Evolutionary conservation across 1,139 yeast species (phyloP), one percentile per base, ranked within the genome.

Genomic region (Debaryomycetaceae sp.): DNA sequence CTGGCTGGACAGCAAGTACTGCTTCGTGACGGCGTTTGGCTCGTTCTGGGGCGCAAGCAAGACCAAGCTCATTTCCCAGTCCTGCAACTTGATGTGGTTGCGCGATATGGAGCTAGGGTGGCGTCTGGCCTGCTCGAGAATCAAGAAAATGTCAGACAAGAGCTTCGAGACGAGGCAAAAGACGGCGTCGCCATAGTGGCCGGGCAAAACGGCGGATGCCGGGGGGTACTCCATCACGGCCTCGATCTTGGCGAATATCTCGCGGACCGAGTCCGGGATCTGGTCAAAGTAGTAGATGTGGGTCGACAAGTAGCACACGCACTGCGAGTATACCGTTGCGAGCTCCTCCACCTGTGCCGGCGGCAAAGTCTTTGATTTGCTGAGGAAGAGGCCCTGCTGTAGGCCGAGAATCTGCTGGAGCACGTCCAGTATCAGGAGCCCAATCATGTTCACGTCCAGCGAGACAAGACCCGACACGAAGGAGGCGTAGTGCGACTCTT

Each of bases 401-500:
- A 78, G 65, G 5, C 58, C 50, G 28, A 82, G 55, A 12, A 90
- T 53, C 28, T 73, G 72, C 36, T 80, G 73, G 49, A 82, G 62
- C 36, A 78, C 69, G 48, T 87, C 97, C 27, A 86, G 66, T n/a
- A 86, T 82, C 10, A 95, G 81, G 27, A 90, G 60, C 1, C 97
- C 97, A 38, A 86, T 78, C 70, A 87, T 74, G 46, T 79, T 83
- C 26, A 85, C 85, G 24, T 77, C 76, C 0, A 93, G 78, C 1
- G 79, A 68, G n/a, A 87, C 62, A 25, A 90, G 57, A 2, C 79
- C 76, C 14, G 79, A 62, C n/a, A 81, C 62, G 34, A 75, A 54
- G 28, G 59, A 57, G 8, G 82, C 63, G 25, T 73, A 58, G 25
- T 62, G 62, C 6, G 62, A 51, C 42, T 78, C 76, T n/a, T 55